phyloP scores from a whole-genome alignment of 371 early-diverging fungal genomes.

The Mucor irregularis region DNA sequence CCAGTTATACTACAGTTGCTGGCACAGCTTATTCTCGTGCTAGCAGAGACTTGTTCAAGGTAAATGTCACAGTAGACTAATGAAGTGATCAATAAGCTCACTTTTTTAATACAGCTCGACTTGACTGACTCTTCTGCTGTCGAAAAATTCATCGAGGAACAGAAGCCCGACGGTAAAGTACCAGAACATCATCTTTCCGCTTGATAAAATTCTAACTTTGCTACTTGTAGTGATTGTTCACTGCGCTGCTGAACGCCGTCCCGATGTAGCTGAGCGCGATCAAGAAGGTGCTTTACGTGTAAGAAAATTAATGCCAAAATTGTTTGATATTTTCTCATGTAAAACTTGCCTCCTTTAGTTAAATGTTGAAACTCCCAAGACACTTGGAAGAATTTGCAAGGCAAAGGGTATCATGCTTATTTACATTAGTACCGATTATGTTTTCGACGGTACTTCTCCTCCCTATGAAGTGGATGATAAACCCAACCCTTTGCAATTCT shows the following conservation, averaged over 20 bases:
- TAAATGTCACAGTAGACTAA: constrained; percentile 15
- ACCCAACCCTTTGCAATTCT: constrained; percentile 82
- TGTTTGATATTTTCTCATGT: neutral
- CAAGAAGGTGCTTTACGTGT: constrained; percentile 57
- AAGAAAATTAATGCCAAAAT: constrained; percentile 2
- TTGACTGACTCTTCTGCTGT: constrained; percentile 62
- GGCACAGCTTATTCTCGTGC: constrained; percentile 76
- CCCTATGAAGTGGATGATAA: constrained; percentile 72
- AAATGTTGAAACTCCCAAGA: constrained; percentile 67
- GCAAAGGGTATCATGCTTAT: constrained; percentile 56
- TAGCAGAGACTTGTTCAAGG: constrained; percentile 56
- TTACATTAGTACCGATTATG: constrained; percentile 92
- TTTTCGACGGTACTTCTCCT: constrained; percentile 84
- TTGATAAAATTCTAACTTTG: neutral
- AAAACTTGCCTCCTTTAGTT: too few relatives aligned
- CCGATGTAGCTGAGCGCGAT: constrained; percentile 79
- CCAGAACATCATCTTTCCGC: neutral
- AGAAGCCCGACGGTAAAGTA: constrained; percentile 61
- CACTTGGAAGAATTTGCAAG: constrained; percentile 57
- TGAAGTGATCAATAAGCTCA: neutral
- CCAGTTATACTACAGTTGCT: constrained; percentile 42
- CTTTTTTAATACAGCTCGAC: constrained; percentile 52
- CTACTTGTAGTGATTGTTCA: constrained; percentile 64
- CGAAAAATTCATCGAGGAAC: constrained; percentile 50
- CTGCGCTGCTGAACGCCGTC: constrained; percentile 87